Evolutionary conservation across 306 rosid genomes (phyloP).

Genomic region (Dalbergia oliveri): DNA sequence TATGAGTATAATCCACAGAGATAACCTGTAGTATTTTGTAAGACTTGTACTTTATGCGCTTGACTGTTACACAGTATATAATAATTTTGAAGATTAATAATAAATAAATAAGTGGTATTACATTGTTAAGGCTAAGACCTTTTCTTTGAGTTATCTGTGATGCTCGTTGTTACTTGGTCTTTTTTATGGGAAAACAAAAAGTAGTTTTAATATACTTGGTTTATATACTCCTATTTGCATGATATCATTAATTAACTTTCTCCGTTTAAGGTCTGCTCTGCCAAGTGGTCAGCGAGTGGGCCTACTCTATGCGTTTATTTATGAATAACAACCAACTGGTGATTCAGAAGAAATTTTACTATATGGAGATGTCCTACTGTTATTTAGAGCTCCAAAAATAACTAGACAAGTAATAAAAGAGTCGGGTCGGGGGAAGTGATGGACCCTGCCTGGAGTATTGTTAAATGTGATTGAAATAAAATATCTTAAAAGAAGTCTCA

Average conservation of each 20-base stretch:
- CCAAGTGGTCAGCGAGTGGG: background rate
- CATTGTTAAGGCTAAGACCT: too few species aligned
- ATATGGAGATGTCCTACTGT: background rate
- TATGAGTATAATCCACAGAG: constrained; percentile 41
- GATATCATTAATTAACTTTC: background rate
- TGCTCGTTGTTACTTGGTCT: too few species aligned
- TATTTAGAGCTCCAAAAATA: background rate
- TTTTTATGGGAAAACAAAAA: too few species aligned
- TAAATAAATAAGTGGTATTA: too few species aligned
- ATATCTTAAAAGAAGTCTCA: too few species aligned
- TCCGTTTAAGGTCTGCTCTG: background rate
- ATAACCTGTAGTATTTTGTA: constrained; percentile 50
- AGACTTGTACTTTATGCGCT: constrained; percentile 36
- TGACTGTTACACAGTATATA: background rate
- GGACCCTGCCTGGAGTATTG: too few species aligned
- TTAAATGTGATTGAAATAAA: too few species aligned
- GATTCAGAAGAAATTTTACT: background rate
- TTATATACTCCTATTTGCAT: background rate
- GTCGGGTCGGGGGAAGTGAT: background rate
- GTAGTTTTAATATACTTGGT: too few species aligned
- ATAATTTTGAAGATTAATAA: too few species aligned
- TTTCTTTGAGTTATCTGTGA: background rate
- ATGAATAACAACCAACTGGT: background rate
- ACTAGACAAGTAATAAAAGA: background rate
- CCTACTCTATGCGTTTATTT: background rate